A percentile compares a stretch with the other conserved stretches of the same genome.
phyloP scores from a whole-genome alignment of 352 stramenopile species.

The Phytophthora aleatoria region DNA sequence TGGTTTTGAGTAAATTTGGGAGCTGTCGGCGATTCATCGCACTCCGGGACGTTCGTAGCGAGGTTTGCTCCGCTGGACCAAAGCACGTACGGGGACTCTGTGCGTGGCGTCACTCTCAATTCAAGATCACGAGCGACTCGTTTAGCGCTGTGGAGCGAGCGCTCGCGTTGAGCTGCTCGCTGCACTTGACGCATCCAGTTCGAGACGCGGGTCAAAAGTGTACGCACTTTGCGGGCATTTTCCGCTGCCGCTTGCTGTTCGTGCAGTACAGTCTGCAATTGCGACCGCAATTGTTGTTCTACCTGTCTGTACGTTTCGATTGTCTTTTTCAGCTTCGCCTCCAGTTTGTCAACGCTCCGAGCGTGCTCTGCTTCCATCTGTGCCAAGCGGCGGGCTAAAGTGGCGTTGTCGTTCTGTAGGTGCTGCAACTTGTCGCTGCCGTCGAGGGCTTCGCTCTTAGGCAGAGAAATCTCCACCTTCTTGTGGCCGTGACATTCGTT shows the following conservation, averaged over 20 bases:
- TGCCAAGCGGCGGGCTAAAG: conserved; percentile 9
- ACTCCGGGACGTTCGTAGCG: conserved; percentile 15
- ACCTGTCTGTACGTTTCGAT: conserved; percentile 19
- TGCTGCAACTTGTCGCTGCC: conserved; percentile 11
- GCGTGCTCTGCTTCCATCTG: conserved; percentile 20
- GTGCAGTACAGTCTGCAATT: conserved; percentile 20
- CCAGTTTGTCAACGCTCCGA: conserved; percentile 15
- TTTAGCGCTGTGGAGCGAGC: conserved; percentile 1
- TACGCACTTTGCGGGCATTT: conserved; percentile 33
- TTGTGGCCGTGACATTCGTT: neutral
- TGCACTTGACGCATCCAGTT: conserved; percentile 33
- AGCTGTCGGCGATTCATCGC: conserved; percentile 10
- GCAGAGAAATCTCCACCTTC: conserved; percentile 1
- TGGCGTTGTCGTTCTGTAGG: conserved; percentile 15
- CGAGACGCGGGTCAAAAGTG: conserved; percentile 24
- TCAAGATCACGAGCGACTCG: conserved; percentile 15
- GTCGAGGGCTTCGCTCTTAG: neutral
- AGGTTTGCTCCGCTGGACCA: conserved; percentile 12
- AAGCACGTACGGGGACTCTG: conserved; percentile 19
- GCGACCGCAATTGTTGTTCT: conserved; percentile 17
- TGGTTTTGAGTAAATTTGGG: conserved; percentile 7
- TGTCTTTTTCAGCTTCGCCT: conserved; percentile 24
- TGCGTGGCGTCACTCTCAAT: conserved; percentile 14
- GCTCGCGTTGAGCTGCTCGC: conserved; percentile 13
- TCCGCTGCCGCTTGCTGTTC: conserved; percentile 32